These are phyloP conservation scores for Phlegmacium glaucopus DNA, from an alignment of 768 basidiomycete genomes.

Conservation along the genomic window DNA sequence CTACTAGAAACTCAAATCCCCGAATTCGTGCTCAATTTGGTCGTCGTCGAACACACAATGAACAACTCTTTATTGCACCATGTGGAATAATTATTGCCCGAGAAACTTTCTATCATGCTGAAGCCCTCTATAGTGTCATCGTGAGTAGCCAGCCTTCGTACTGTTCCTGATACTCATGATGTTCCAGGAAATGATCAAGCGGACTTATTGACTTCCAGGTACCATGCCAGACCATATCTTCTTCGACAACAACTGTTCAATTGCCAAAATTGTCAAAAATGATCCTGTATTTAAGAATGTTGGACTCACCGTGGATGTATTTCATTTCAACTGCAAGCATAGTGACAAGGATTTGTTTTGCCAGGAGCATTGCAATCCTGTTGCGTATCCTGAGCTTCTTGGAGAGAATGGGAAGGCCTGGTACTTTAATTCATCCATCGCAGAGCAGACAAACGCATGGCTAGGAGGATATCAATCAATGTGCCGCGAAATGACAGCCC, in stretches of 20 bases:
- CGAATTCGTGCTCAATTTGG: conserved; percentile 23
- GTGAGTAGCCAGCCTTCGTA: conserved; percentile 15
- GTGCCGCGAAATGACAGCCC: conserved; percentile 25
- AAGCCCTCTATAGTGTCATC: conserved; percentile 14
- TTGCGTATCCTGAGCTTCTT: conserved; percentile 11
- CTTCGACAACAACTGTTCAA: conserved; percentile 28
- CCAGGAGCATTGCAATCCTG: conserved; percentile 15
- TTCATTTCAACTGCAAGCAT: conserved; percentile 6
- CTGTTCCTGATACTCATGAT: background rate
- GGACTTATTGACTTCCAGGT: conserved; percentile 7
- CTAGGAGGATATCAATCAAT: conserved; percentile 30
- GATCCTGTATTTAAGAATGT: background rate
- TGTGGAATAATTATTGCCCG: conserved; percentile 27
- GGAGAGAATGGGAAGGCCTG: conserved; percentile 7
- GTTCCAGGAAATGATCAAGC: conserved; percentile 15
- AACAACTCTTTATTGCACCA: conserved; percentile 25
- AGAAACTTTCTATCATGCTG: conserved; percentile 21
- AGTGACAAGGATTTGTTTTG: background rate
- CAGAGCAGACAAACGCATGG: conserved; percentile 36
- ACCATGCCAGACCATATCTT: conserved; percentile 21
- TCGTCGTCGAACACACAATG: conserved; percentile 23
- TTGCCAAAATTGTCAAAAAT: conserved; percentile 1
- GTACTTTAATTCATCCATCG: conserved; percentile 19
- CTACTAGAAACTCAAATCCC: background rate
- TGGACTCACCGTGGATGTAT: background rate